Evolutionary conservation across 768 basidiomycete genomes (phyloP).

Genomic region (Lactarius sp.): DNA sequence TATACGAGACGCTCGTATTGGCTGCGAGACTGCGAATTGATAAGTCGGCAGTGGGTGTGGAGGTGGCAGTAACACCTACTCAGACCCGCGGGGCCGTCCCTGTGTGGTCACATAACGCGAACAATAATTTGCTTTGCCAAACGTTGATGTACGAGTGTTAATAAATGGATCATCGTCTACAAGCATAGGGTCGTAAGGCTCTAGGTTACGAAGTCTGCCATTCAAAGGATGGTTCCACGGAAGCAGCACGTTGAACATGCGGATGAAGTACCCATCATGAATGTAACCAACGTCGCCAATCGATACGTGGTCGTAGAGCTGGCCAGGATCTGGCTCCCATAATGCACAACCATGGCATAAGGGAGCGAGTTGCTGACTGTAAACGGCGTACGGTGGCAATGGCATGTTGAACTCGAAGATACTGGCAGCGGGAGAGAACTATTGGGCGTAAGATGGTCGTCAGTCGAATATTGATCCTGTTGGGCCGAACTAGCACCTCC

Average conservation of each 20-base stretch:
- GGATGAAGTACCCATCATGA: constrained; percentile 17
- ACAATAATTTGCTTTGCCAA: not conserved
- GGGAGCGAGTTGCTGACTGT: constrained; percentile 4
- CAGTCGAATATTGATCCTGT: too few relatives aligned
- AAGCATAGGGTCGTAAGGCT: not conserved
- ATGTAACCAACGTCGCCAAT: not conserved
- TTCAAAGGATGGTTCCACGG: not conserved
- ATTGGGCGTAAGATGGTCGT: too few relatives aligned
- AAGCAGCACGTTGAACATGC: constrained; percentile 18
- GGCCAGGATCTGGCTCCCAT: too few relatives aligned
- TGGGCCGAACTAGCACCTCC: too few relatives aligned
- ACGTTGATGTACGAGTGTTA: not conserved
- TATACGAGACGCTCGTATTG: not conserved
- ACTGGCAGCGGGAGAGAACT: too few relatives aligned
- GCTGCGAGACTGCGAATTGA: not conserved
- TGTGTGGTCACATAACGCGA: not conserved
- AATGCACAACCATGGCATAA: constrained; percentile 1
- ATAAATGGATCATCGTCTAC: not conserved
- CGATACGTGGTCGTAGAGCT: too few relatives aligned
- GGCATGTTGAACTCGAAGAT: too few relatives aligned
- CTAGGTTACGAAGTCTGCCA: not conserved
- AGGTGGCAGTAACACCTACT: not conserved
- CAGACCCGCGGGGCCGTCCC: not conserved
- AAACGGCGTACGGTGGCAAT: too few relatives aligned
- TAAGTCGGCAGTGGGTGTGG: not conserved